Evolutionary conservation across 2,329 filamentous ascomycete genomes (phyloP), one percentile per base, ranked within the genome.

Genomic region (Rutstroemia sp.): DNA sequence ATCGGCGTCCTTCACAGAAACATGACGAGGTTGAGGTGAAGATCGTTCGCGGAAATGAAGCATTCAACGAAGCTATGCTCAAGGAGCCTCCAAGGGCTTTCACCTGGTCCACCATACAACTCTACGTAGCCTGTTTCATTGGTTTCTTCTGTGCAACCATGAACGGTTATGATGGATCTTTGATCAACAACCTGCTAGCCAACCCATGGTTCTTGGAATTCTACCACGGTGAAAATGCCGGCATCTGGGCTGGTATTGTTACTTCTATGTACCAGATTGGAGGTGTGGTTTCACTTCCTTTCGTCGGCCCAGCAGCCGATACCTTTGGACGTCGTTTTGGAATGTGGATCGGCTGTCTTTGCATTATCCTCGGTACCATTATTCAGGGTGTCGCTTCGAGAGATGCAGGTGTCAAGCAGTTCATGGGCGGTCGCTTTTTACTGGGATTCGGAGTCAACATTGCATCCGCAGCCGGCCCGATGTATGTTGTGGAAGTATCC

Each of bases 391-490:
- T 65, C 12, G 71, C 73, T 1, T 70, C 72, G 2, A 56, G 64
- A 65, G 53, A 64, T 48, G 55, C 67, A 63, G 57, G 68, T 21
- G 62, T 63, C 4, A 66, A 68, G 9, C 73, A 76, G 56, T 79
- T 78, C 63, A 75, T 78, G 68, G 76, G 75, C 45, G 81, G 81
- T n/a, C 76, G 81, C 27, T 84, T 85, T 69, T 68, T 85, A 19
- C 76, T 85, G 3, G 82, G 82, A 53, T 84, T 84, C 58, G 76
- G 76, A 52, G 75, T 77, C 25, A 72, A 73, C 44, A 73, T 78
- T 59, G 73, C 73, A 17, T 72, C 74, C 1, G 71, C 74, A 1
- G 75, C 76, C 6, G 76, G 74, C 1, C 76, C 76, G 5, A 73
- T 74, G 55, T 77, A 77, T 61, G 74, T 76, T 17, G 71, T 76